Evolutionary conservation across 2,329 filamentous ascomycete genomes (phyloP), one percentile per base, ranked within the genome.

Genomic region (Aureobasidium pullulans): DNA sequence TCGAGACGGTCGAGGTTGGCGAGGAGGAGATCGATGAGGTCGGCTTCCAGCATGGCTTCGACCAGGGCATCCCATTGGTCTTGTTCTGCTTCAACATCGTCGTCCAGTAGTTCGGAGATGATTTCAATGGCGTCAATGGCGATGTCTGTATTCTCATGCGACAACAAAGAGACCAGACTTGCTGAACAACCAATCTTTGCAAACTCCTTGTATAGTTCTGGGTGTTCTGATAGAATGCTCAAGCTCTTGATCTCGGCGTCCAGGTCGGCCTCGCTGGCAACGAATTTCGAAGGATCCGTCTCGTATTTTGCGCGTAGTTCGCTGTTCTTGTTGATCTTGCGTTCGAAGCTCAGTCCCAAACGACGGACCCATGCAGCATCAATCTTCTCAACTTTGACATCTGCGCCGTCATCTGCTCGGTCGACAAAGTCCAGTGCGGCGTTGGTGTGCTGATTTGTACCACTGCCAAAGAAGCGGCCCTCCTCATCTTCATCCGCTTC

Each of bases 141-240:
- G 64, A 99, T 95, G 69, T 99, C 94, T 0, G 92, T 93, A 71
- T 99, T 99, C 67, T 99, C 94, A 71, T 99, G 94, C 15, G 93
- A 87, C 50, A 99, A 77, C 56, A 99, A 75, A 1, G 86, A 84
- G 1, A 96, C 90, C 53, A 99, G 74, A 58, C 87, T 92, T 4
- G 75, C 82, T 0, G 85, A 84, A 19, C 89, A 88, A 32, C 64
- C 68, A 54, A 91, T 78, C 64, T 84, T 86, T 34, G 87, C 85
- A 68, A 96, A 91, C 62, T 95, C 89, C 11, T 77, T 77, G 72
- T 94, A 96, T 19, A 96, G 80, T 62, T 89, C 86, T 3, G 92
- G 82, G 69, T 97, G 89, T 67, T 99, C 91, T 5, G 89, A 85
- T 1, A 99, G 77, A 64, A 96, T 88, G 44, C 90, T 94, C 61